These are phyloP conservation scores for Daldinia sp. DNA, from an alignment of 2,329 filamentous ascomycete species.

Conservation along the genomic window DNA sequence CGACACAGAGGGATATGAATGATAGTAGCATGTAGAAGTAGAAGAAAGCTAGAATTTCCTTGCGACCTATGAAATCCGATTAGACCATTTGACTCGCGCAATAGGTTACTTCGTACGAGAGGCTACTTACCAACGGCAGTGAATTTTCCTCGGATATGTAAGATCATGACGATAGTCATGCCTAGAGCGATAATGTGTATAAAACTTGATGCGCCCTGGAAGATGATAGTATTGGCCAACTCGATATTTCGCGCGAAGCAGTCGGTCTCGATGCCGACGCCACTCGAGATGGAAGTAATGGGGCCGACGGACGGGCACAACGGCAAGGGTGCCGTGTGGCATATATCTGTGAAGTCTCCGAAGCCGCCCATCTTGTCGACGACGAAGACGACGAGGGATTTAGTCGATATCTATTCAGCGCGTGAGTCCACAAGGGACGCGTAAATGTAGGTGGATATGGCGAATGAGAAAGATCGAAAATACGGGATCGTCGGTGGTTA, in stretches of 20 bases:
- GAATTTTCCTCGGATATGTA: constrained; percentile 97
- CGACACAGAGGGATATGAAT: constrained; percentile 86
- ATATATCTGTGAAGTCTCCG: constrained; percentile 89
- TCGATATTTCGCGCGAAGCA: constrained; percentile 97
- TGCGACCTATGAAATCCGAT: constrained; percentile 56
- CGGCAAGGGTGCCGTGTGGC: constrained; percentile 83
- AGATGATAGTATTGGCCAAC: constrained; percentile 97
- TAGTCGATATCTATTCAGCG: background rate
- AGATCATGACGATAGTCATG: constrained; percentile 97
- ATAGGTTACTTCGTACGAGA: background rate
- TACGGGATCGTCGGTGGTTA: background rate
- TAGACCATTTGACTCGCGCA: constrained; percentile 1
- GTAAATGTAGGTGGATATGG: constrained; percentile 2
- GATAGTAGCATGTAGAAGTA: constrained; percentile 95
- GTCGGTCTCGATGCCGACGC: constrained; percentile 82
- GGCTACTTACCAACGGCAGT: constrained; percentile 84
- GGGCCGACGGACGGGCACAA: constrained; percentile 87
- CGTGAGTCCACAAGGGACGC: background rate
- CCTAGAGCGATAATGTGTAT: constrained; percentile 89
- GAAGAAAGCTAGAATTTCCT: constrained; percentile 87
- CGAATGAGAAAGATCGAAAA: constrained; percentile 6
- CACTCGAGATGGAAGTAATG: constrained; percentile 70
- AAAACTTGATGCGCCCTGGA: constrained; percentile 88
- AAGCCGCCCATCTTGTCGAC: constrained; percentile 74
- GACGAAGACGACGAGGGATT: constrained; percentile 16